Conservation (phyloP, 208 protist genomes). For the Phytomonas serpens region DNA sequence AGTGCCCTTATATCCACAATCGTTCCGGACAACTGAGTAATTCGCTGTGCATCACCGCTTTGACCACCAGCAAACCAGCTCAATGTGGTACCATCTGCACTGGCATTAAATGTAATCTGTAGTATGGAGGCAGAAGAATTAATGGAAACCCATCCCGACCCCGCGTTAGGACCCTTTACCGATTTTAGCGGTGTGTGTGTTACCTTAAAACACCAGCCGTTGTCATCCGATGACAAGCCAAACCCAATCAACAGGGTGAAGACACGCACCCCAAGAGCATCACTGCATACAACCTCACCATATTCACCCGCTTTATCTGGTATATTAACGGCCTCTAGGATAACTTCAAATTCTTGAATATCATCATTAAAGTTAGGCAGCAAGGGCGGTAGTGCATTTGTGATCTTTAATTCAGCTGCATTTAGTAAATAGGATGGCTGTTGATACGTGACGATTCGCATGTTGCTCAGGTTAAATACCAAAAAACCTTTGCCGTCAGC, state of each 20-base stretch:
- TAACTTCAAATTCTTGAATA: slow-evolving; percentile 34
- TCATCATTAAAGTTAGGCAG: slow-evolving; percentile 54
- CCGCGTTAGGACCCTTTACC: neutral
- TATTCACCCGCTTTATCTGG: slow-evolving; percentile 30
- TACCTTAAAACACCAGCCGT: neutral
- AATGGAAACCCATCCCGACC: slow-evolving; percentile 1
- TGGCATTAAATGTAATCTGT: slow-evolving; percentile 13
- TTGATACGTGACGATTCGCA: slow-evolving; percentile 49
- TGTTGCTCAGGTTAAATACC: slow-evolving; percentile 61
- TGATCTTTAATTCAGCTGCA: slow-evolving; percentile 34
- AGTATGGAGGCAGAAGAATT: slow-evolving; percentile 17
- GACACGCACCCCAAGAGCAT: slow-evolving; percentile 31
- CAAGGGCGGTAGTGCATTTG: slow-evolving; percentile 25
- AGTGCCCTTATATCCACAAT: slow-evolving; percentile 35
- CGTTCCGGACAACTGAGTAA: slow-evolving; percentile 21
- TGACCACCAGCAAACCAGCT: slow-evolving; percentile 14
- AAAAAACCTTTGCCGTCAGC: slow-evolving; percentile 56
- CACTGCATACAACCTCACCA: slow-evolving; percentile 31
- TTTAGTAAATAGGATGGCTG: slow-evolving; percentile 24
- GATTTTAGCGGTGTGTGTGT: neutral
- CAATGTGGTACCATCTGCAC: slow-evolving; percentile 25
- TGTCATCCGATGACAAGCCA: slow-evolving; percentile 24
- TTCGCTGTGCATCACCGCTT: slow-evolving; percentile 12
- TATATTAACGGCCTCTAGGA: slow-evolving; percentile 13
- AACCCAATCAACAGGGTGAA: slow-evolving; percentile 36